Base-by-base conservation (phyloP, 148 eudicot species). In the Chenopodium berlandieri region DNA sequence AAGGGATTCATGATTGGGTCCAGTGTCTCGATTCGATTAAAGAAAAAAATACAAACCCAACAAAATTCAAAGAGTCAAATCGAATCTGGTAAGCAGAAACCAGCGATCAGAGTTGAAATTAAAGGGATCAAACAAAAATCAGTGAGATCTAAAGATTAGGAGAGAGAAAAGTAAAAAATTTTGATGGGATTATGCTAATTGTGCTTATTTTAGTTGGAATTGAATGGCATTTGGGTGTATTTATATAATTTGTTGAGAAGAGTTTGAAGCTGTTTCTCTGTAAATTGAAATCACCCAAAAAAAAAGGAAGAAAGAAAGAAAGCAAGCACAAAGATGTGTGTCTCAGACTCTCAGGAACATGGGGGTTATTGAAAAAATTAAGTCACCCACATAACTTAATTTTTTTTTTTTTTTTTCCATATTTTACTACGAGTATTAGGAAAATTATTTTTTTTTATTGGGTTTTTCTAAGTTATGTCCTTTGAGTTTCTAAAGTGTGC, bases 1-100 rank as follows among this genome's bases (percentile, higher is more conserved):
- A 95, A 92, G 79, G 97, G 94, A 84, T 93, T 95, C 94, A 95
- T 93, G 94, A 90, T 86, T 87, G 89, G 79, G 75, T 91, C 91
- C 74, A 65, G 67, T 72, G 2, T 34, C 60, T 84, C 27, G 78
- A 81, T 77, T 81, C 37, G 69, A 71, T 77, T 81, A 56, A 47
- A 4, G n/a, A 73, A 68, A 34, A 7, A 4, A 63, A 52, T 19
- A 32, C 50, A 75, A 79, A 27, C 46, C 71, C 60, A 52, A 37
- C 12, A 75, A 32, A 44, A 31, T 11, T 75, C 46, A 63, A 44
- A 9, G 80, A 48, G 60, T 22, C 37, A 73, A 79, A 68, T 75
- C 25, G 67, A 83, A 79, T 79, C 71, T 67, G 64, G 20, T 27
- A 72, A 68, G 74, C 60, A 31, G 27, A 37, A 62, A 23, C 9